Conservation (phyloP, 2,329 filamentous ascomycete genomes). For the Rhynchosporium secalis region DNA sequence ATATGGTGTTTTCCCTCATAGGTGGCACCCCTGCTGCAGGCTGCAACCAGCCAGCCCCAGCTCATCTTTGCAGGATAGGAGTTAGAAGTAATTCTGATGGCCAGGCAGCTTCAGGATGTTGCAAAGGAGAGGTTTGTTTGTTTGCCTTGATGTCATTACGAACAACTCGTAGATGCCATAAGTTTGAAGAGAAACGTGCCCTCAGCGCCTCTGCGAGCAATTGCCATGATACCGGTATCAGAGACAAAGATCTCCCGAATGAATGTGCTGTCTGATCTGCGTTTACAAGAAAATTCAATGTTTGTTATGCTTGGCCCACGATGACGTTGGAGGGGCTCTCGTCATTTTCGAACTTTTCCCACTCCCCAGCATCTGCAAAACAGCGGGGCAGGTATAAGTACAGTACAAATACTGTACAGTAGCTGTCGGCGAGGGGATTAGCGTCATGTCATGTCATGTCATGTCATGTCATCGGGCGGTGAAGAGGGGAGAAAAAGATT, state of each 20-base stretch:
- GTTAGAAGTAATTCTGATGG: too few relatives aligned
- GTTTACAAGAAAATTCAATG: not conserved
- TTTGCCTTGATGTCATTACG: too few relatives aligned
- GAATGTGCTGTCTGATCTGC: not conserved
- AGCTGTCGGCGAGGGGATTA: not conserved
- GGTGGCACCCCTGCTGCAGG: not conserved
- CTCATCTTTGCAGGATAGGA: not conserved
- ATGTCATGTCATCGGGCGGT: not conserved
- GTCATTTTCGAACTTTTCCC: not conserved
- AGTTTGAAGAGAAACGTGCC: too few relatives aligned
- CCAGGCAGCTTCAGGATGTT: not conserved
- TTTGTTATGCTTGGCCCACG: not conserved
- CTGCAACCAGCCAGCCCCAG: not conserved
- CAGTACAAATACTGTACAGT: too few relatives aligned
- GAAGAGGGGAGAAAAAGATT: not conserved
- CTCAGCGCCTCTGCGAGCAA: not conserved
- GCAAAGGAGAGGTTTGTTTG: not conserved
- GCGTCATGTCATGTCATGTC: too few relatives aligned
- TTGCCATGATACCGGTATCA: not conserved
- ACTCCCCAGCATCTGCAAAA: not conserved
- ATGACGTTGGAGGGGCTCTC: conserved; percentile 12
- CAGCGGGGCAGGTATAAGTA: conserved; percentile 8
- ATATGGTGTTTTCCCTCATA: not conserved
- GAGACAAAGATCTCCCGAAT: not conserved
- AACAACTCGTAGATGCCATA: too few relatives aligned